Evolutionary conservation across 305 asterid genomes (phyloP).

Genomic region (Fraxinus ornus): DNA sequence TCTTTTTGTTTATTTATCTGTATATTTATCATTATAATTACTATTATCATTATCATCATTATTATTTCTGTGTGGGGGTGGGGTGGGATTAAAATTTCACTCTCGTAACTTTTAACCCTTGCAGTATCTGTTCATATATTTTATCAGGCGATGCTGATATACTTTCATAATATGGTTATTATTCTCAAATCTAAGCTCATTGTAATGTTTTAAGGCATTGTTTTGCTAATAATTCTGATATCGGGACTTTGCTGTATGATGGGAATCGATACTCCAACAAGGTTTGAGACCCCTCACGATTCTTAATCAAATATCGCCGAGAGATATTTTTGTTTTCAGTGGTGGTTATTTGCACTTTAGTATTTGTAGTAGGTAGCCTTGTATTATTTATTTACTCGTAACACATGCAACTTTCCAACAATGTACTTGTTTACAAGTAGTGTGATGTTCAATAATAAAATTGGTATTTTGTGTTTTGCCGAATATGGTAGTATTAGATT

Average conservation of each 20-base stretch:
- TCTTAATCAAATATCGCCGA: too few species aligned
- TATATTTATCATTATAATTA: too few species aligned
- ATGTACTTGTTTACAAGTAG: conserved; percentile 22
- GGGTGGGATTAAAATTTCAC: too few species aligned
- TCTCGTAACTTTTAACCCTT: too few species aligned
- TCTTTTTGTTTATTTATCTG: too few species aligned
- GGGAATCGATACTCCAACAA: conserved; percentile 94
- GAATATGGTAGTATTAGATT: too few species aligned
- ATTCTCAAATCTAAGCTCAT: conserved; percentile 13
- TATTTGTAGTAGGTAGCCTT: conserved; percentile 33
- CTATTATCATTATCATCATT: too few species aligned
- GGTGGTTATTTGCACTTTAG: conserved; percentile 20
- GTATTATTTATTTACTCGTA: conserved; percentile 29
- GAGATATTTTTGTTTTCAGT: too few species aligned
- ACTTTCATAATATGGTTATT: not conserved
- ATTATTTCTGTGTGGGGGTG: too few species aligned
- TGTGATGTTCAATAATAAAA: conserved; percentile 28
- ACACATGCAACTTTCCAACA: conserved; percentile 20
- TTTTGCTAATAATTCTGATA: conserved; percentile 75
- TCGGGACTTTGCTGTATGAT: conserved; percentile 98
- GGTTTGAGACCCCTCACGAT: conserved; percentile 86
- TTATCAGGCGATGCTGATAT: not conserved
- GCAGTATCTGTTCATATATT: not conserved
- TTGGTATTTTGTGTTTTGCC: conserved; percentile 18
- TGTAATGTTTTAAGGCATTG: conserved; percentile 64